A percentile compares a stretch with the other conserved stretches of the same genome.
phyloP scores from a whole-genome alignment of 2,329 filamentous ascomycete species.

The Aureobasidium lini region DNA sequence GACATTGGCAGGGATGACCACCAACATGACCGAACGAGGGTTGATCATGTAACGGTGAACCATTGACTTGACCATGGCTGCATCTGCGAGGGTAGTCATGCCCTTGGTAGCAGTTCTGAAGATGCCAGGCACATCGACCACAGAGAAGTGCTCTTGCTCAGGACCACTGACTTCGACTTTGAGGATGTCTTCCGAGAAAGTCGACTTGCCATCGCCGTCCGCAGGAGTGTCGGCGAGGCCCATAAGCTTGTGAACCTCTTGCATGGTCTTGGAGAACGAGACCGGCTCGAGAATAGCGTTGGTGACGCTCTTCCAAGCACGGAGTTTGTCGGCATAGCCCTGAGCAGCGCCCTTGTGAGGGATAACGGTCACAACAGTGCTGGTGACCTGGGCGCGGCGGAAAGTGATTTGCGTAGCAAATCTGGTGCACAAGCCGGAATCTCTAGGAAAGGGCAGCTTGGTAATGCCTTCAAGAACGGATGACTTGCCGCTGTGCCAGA shows the following conservation, averaged over 20 bases:
- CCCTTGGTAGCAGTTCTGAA: constrained; percentile 28
- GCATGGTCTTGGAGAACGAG: constrained; percentile 20
- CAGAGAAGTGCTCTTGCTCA: constrained; percentile 22
- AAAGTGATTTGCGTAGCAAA: constrained; percentile 17
- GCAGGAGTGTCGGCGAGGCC: constrained; percentile 11
- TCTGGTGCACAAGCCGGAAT: constrained; percentile 47
- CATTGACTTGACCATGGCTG: constrained; percentile 32
- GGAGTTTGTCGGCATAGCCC: constrained; percentile 28
- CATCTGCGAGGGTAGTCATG: constrained; percentile 31
- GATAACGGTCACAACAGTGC: constrained; percentile 23
- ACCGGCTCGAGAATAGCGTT: constrained; percentile 20
- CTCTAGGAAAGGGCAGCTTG: constrained; percentile 48
- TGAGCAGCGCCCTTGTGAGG: constrained; percentile 21
- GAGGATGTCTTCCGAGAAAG: constrained; percentile 26
- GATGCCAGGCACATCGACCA: constrained; percentile 27
- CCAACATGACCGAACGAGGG: constrained; percentile 34
- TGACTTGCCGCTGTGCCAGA: constrained; percentile 42
- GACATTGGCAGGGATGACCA: constrained; percentile 37
- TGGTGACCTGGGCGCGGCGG: constrained; percentile 2
- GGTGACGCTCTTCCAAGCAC: constrained; percentile 8
- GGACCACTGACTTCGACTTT: constrained; percentile 25
- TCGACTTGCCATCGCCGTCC: constrained; percentile 12
- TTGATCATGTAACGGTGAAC: constrained; percentile 35
- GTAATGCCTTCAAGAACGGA: constrained; percentile 58
- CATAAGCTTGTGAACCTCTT: constrained; percentile 21